A percentile compares a stretch with the other conserved stretches of the same genome.
Evolutionary conservation across 768 basidiomycete species (phyloP).

Genomic region (Auriscalpium vulgare): DNA sequence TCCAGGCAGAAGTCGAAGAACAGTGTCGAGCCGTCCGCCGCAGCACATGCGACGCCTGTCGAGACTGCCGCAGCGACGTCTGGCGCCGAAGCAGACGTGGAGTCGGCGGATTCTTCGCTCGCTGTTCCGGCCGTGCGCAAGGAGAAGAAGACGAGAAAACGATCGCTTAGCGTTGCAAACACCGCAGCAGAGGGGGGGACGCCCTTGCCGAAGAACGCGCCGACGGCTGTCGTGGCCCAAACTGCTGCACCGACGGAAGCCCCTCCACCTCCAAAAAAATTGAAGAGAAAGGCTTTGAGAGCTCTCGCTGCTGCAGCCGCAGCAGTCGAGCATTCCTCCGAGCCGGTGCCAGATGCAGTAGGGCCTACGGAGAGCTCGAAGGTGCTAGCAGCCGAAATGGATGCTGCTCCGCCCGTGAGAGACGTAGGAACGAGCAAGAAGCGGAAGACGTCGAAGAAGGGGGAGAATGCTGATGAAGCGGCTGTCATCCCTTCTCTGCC

Average conservation of each 20-base stretch:
- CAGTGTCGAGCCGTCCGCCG: not conserved
- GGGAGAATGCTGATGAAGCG: not conserved
- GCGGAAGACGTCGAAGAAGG: constrained; percentile 2
- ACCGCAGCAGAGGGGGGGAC: not conserved
- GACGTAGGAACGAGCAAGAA: not conserved
- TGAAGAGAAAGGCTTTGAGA: constrained; percentile 34
- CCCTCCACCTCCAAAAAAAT: constrained; percentile 20
- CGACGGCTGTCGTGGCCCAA: not conserved
- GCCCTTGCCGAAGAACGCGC: constrained; percentile 17
- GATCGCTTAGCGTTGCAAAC: not conserved
- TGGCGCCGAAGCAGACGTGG: constrained; percentile 8
- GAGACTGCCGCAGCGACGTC: not conserved
- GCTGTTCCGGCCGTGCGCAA: not conserved
- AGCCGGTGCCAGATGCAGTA: not conserved
- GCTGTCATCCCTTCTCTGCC: not conserved
- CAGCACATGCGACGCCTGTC: not conserved
- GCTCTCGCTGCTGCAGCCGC: constrained; percentile 1
- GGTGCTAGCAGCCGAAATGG: not conserved
- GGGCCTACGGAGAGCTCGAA: too few species aligned
- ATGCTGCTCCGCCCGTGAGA: not conserved
- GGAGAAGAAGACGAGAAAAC: not conserved
- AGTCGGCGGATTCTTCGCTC: not conserved
- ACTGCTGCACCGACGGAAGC: not conserved
- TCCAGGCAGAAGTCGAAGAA: not conserved
- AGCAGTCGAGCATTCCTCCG: not conserved